Evolutionary conservation across 2,329 filamentous ascomycete genomes (phyloP), one percentile per base, ranked within the genome.

Genomic region (Xylariaceae sp.): DNA sequence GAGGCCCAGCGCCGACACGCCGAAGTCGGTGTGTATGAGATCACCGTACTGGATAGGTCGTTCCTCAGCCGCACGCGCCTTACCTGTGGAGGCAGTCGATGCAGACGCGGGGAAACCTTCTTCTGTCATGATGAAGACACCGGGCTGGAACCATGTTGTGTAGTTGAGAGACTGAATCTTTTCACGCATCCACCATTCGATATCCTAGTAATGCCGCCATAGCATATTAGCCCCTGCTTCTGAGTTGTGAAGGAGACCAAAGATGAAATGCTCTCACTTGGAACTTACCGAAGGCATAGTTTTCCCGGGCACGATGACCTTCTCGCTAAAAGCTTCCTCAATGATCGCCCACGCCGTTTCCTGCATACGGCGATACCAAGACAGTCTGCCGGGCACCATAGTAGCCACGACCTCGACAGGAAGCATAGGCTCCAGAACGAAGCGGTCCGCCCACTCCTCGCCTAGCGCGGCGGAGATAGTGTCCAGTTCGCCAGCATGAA

Each of bases 141-240:
- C 67, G 2, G 77, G 77, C 15, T 79, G 76, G 59, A 81, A 81
- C 78, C 78, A 81, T 4, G 78, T 80, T 5, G 75, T 77, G 66
- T 79, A 79, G 62, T 81, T 80, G 48, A 77, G 67, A 24, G 71
- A 69, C 63, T 78, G 75, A 18, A 80, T 72, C 59, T 72, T 73
- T 32, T 78, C 76, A n/a, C 77, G 70, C 66, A 80, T 70, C 77
- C 77, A 80, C 78, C 78, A 81, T 59, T 77, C 76, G 2, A 81
- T 68, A 50, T 80, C 78, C 67, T 67, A 47, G 8, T 11, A 32
- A 2, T 23, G 7, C 1, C 24, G 18, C n/a, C 18, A 32, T 13
- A 21, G 3, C 8, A 4, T 24, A n/a, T 54, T 41, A 52, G 46
- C 26, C 30, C 1, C 33, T 21, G 10, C 18, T 8, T 4, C 8